Percentiles rank a stretch among this genome's conserved stretches.
Evolutionary conservation across 2,329 filamentous ascomycete genomes (phyloP).

Genomic region (Aspergillaceae sp.): DNA sequence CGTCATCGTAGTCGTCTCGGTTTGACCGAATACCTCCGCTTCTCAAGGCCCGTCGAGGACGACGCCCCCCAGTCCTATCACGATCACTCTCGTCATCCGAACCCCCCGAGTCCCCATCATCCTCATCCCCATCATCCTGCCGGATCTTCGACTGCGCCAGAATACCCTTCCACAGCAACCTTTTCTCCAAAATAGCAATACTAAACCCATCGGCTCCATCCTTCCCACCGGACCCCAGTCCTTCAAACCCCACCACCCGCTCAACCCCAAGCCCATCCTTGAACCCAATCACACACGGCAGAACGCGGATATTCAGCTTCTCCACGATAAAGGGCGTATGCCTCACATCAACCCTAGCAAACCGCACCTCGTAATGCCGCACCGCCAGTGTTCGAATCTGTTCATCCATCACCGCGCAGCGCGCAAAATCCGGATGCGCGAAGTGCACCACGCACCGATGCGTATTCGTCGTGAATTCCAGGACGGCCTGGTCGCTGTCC

Average conservation of each 20-base stretch:
- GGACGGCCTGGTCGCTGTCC: constrained; percentile 47
- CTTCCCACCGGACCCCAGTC: constrained; percentile 29
- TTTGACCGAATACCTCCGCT: constrained; percentile 20
- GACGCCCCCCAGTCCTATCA: constrained; percentile 4
- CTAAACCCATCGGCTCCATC: constrained; percentile 34
- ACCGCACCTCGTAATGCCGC: constrained; percentile 35
- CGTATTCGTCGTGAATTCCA: constrained; percentile 53
- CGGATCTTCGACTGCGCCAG: constrained; percentile 28
- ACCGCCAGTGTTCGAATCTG: constrained; percentile 43
- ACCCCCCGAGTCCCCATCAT: constrained; percentile 18
- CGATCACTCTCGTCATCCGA: constrained; percentile 10
- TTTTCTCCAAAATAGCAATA: constrained; percentile 34
- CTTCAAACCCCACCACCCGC: constrained; percentile 41
- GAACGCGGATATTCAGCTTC: constrained; percentile 37
- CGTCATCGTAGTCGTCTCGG: constrained; percentile 24
- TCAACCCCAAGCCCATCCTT: constrained; percentile 38
- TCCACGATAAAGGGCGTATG: constrained; percentile 41
- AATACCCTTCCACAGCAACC: constrained; percentile 32
- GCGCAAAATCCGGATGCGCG: constrained; percentile 55
- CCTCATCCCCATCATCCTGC: constrained; percentile 13
- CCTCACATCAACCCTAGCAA: constrained; percentile 39
- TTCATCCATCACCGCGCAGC: constrained; percentile 54
- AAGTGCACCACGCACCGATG: constrained; percentile 55
- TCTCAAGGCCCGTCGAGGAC: constrained; percentile 19
- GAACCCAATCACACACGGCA: constrained; percentile 44